Evolutionary conservation across 2,329 filamentous ascomycete genomes (phyloP).

Genomic region (Colletotrichum kahawae): DNA sequence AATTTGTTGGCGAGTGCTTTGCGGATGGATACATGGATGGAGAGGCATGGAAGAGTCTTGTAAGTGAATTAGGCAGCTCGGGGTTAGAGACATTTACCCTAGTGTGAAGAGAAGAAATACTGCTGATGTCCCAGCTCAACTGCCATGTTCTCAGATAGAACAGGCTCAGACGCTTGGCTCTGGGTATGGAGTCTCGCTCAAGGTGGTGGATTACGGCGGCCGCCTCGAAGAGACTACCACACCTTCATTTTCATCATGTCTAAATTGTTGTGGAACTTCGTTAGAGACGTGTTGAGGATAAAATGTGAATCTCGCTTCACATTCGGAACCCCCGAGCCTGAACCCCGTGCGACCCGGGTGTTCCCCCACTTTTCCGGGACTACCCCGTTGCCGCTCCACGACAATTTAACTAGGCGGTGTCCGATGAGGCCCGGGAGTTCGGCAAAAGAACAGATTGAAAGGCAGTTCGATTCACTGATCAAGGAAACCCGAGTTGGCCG

Average conservation of each 20-base stretch:
- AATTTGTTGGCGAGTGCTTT: not conserved
- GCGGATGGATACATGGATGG: not conserved
- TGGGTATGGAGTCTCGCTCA: not conserved
- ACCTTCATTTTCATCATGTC: not conserved
- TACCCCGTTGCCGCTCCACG: not conserved
- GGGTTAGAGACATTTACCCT: not conserved
- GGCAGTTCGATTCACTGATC: not conserved
- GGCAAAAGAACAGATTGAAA: not conserved
- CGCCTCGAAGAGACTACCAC: not conserved
- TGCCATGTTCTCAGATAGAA: not conserved
- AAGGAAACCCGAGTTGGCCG: not conserved
- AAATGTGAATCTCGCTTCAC: not conserved
- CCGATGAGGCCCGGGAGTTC: not conserved
- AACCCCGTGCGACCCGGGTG: not conserved
- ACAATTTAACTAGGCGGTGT: not conserved
- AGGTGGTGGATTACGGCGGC: not conserved
- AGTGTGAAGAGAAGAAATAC: not conserved
- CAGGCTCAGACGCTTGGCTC: not conserved
- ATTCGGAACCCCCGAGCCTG: not conserved
- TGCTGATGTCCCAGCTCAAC: not conserved
- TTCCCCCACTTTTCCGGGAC: not conserved
- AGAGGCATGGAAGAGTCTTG: not conserved
- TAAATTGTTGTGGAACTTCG: not conserved
- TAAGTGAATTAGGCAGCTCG: not conserved
- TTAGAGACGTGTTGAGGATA: not conserved